phyloP scores from a whole-genome alignment of 352 stramenopile genomes.

The Globisporangium orthogonon region DNA sequence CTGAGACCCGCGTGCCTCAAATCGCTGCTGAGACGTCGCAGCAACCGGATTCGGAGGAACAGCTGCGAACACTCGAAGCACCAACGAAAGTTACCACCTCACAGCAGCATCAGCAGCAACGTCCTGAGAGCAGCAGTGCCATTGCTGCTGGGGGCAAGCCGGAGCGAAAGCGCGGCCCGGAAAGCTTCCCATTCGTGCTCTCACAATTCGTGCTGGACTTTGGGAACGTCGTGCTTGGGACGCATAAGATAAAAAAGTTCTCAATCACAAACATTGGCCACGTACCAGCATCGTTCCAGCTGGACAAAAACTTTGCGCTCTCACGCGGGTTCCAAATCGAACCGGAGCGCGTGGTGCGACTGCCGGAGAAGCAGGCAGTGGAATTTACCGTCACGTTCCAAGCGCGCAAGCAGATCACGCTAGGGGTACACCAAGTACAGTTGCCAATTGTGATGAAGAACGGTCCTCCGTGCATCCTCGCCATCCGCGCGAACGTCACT shows the following conservation, averaged over 20 bases:
- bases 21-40: neutral
- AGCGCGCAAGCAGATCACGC: conserved; percentile 75
- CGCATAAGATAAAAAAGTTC: conserved; percentile 91
- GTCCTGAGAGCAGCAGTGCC: conserved; percentile 5
- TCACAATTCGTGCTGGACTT: conserved; percentile 92
- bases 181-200: conserved; percentile 72
- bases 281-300: conserved; percentile 80
- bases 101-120: neutral
- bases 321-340: conserved; percentile 89
- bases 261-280: conserved; percentile 89
- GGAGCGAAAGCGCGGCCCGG: conserved; percentile 19
- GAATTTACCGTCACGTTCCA: conserved; percentile 91
- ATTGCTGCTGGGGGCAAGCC: conserved; percentile 7
- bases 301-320: conserved; percentile 90
- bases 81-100: neutral
- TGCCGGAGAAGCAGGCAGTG: conserved; percentile 85
- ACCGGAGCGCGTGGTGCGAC: conserved; percentile 89
- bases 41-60: conserved; percentile 7
- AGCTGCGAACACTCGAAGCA: neutral
- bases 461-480: conserved; percentile 79
- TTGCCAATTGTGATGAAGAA: conserved; percentile 89
- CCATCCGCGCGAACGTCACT: conserved; percentile 86
- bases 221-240: conserved; percentile 90
- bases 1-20: conserved; percentile 1
- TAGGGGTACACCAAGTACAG: conserved; percentile 73